These are phyloP conservation scores for Helicosporidium sp. DNA, from an alignment of 139 green algal species.

Conservation along the genomic window DNA sequence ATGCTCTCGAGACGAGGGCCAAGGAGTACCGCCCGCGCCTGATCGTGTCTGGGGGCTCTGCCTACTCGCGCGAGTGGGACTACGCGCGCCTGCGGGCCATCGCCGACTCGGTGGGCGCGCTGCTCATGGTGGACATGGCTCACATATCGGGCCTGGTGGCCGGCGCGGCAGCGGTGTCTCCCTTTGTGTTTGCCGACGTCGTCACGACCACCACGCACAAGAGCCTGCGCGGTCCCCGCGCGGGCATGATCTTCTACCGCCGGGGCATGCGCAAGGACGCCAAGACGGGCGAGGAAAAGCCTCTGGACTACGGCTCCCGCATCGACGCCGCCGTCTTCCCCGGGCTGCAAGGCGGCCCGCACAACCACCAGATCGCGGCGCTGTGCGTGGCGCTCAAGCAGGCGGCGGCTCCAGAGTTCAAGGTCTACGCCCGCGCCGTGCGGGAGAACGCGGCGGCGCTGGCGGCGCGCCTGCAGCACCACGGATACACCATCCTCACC, in stretches of 20 bases:
- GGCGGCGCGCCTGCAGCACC: conserved; percentile 29
- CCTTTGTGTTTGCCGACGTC: conserved; percentile 65
- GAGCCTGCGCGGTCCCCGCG: conserved; percentile 52
- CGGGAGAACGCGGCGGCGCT: conserved; percentile 44
- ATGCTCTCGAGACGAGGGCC: conserved; percentile 64
- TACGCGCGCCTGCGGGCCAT: conserved; percentile 53
- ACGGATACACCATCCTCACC: conserved; percentile 63
- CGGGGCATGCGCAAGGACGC: too few relatives aligned
- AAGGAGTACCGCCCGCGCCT: conserved; percentile 65
- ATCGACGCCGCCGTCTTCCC: conserved; percentile 80
- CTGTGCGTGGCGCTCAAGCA: conserved; percentile 61
- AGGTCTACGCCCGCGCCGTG: conserved; percentile 32
- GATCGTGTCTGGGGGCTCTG: conserved; percentile 58
- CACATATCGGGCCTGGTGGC: conserved; percentile 64
- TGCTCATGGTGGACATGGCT: conserved; percentile 71
- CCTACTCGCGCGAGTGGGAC: conserved; percentile 72
- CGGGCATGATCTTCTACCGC: conserved; percentile 72
- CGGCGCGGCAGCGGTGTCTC: conserved; percentile 26
- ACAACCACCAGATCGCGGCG: conserved; percentile 79
- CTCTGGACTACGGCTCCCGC: conserved; percentile 62
- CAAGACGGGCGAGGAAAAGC: too few relatives aligned
- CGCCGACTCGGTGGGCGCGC: conserved; percentile 49
- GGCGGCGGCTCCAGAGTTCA: conserved; percentile 33
- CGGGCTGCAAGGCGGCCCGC: conserved; percentile 59
- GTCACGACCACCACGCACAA: conserved; percentile 87